Evolutionary conservation across 2,329 filamentous ascomycete species (phyloP), one percentile per base, ranked within the genome.

Genomic region (Colletotrichum coccodes): DNA sequence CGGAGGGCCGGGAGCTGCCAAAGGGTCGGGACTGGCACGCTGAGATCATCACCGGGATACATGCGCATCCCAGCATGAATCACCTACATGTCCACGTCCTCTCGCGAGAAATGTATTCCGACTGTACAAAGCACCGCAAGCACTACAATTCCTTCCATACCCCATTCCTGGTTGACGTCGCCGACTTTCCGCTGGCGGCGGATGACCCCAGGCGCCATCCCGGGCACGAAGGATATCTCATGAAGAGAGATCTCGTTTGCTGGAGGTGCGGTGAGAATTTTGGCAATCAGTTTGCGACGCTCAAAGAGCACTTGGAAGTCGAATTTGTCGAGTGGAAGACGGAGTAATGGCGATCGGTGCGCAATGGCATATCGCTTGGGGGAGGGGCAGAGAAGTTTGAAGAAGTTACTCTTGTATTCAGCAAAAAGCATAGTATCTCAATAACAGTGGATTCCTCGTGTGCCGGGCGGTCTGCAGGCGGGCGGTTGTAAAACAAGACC

Each of bases 61-160:
- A 99, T 81, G 92, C 94, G 3, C 89, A 91, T 73, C 96, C 96
- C 3, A 95, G 92, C 64, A 98, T 99, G 96, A 91, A 89, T 71
- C 94, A 98, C 78, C 78, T 98, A 62, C 96, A 99, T 80, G 85
- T 98, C 4, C 96, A 99, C 79, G 89, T 98, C 34, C 81, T 98
- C 65, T 94, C 92, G 44, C 84, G 89, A 21, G 96, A 99, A 77
- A 91, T 93, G 85, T 86, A 89, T 74, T 94, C 91, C 42, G 86
- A 88, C 12, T 86, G 86, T 52, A 73, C 98, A 79, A 93, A 91
- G 81, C 90, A 95, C 76, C 86, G 90, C 71, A 95, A 94, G 78
- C 96, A 98, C 81, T 98, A 98, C 81, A 94, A 96, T 76, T 96
- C 92, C 71, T 98, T 98, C 80, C 90, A 89, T 36, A 97, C 95